Conservation (phyloP, 768 basidiomycete species). For the Tulasnella calospora region DNA sequence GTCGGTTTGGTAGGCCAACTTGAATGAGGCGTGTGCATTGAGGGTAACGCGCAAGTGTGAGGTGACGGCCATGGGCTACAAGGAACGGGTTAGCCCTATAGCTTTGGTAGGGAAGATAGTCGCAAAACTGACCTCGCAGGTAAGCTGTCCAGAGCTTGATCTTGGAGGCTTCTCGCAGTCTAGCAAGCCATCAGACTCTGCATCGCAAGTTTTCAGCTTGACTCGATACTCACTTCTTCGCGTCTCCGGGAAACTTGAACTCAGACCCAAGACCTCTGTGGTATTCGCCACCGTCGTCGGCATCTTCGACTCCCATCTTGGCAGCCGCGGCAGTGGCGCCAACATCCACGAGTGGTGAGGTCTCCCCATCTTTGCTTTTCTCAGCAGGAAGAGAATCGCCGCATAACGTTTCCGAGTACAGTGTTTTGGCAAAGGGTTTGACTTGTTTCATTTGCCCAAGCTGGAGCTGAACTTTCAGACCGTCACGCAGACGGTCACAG, state of each 20-base stretch:
- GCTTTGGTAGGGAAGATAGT: neutral
- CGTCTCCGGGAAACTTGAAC: conserved; percentile 89
- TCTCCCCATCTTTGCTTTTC: conserved; percentile 66
- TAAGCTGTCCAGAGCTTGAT: conserved; percentile 94
- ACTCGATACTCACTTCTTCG: conserved; percentile 64
- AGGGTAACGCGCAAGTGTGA: conserved; percentile 93
- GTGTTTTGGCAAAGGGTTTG: conserved; percentile 83
- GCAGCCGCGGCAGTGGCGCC: neutral
- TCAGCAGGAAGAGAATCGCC: conserved; percentile 46
- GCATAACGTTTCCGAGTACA: conserved; percentile 89
- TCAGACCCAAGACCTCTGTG: conserved; percentile 74
- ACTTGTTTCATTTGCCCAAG: conserved; percentile 90
- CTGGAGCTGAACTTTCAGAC: conserved; percentile 83
- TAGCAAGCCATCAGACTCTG: conserved; percentile 33
- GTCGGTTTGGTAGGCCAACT: conserved; percentile 89
- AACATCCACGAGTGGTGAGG: conserved; percentile 44
- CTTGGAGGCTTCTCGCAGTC: conserved; percentile 86
- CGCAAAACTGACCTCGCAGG: conserved; percentile 53
- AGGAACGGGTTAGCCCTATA: neutral
- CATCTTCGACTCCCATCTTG: conserved; percentile 37
- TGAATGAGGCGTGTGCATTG: conserved; percentile 96
- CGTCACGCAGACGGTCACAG: conserved; percentile 81
- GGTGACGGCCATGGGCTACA: conserved; percentile 83
- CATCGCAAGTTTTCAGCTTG: neutral
- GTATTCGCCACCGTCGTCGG: conserved; percentile 50